These are phyloP conservation scores for Plasmodium coatneyi DNA, from an alignment of 169 alveolate species.

Conservation along the genomic window DNA sequence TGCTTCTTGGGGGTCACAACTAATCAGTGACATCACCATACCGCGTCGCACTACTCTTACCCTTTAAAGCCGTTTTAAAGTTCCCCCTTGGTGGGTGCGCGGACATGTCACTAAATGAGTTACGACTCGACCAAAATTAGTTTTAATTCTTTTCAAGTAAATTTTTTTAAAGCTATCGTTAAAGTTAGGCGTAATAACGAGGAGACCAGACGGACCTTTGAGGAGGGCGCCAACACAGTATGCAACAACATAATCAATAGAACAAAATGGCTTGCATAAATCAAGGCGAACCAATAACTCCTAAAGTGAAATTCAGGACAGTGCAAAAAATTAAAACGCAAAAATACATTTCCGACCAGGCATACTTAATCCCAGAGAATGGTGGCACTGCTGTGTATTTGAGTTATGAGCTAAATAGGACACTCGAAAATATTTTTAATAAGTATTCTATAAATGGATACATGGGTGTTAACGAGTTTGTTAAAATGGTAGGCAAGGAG, in stretches of 20 bases:
- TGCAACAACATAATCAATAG: not conserved
- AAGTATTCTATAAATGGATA: conserved; percentile 56
- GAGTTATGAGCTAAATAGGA: conserved; percentile 63
- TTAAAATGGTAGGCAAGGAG: conserved; percentile 19
- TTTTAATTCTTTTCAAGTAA: not conserved
- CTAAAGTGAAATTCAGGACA: conserved; percentile 57
- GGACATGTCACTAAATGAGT: not conserved
- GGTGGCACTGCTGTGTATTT: conserved; percentile 50
- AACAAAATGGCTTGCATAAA: conserved; percentile 66
- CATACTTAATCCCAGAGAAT: conserved; percentile 68
- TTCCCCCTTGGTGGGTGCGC: not conserved
- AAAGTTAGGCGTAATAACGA: not conserved
- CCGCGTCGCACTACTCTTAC: not conserved
- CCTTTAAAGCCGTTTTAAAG: not conserved
- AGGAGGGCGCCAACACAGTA: not conserved
- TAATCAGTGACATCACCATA: not conserved
- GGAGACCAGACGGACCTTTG: not conserved
- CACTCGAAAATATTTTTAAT: conserved; percentile 31
- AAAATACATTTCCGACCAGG: conserved; percentile 51
- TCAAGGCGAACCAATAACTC: conserved; percentile 20
- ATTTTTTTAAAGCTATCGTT: not conserved
- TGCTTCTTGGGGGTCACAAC: not conserved
- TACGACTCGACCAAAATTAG: not conserved
- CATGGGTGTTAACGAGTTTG: conserved; percentile 61
- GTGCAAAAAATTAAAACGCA: conserved; percentile 37